Conservation (phyloP, 805 yeast species). For the Pichia pseudocactophila region DNA sequence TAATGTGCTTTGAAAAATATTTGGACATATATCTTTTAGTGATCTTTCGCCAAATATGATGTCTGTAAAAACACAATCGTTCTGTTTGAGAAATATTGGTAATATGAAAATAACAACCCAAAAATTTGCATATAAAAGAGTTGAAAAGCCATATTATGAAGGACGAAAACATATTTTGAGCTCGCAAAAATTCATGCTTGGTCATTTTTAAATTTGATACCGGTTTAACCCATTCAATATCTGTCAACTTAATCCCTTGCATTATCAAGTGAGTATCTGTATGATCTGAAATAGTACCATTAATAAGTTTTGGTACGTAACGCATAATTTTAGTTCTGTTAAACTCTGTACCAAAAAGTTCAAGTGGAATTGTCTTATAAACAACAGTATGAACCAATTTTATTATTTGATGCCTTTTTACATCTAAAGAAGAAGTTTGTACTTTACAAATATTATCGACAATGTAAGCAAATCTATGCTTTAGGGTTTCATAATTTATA, state of each 20-base stretch:
- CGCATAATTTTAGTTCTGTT: conserved; percentile 38
- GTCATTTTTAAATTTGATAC: conserved; percentile 21
- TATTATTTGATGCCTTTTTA: conserved; percentile 29
- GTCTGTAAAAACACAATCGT: conserved; percentile 44
- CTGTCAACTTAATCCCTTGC: conserved; percentile 31
- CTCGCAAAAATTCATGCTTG: conserved; percentile 34
- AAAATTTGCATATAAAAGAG: conserved; percentile 35
- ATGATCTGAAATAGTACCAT: conserved; percentile 29
- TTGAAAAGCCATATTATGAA: conserved; percentile 55
- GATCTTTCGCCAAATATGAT: conserved; percentile 44
- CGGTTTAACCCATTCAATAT: conserved; percentile 49
- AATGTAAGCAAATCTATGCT: conserved; percentile 29
- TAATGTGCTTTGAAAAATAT: conserved; percentile 35
- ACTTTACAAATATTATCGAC: conserved; percentile 26
- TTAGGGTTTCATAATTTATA: conserved; percentile 25
- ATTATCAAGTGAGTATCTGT: conserved; percentile 28
- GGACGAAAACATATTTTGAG: conserved; percentile 28
- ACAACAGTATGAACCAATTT: conserved; percentile 35
- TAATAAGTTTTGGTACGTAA: conserved; percentile 31
- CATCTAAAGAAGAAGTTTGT: conserved; percentile 25
- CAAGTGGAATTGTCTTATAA: conserved; percentile 41
- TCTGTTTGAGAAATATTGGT: conserved; percentile 43
- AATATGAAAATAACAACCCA: conserved; percentile 54
- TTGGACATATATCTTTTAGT: conserved; percentile 33
- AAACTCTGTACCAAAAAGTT: conserved; percentile 40